A percentile compares a stretch with the other conserved stretches of the same genome.
These are phyloP conservation scores for Cryptosporidium parvum DNA, from an alignment of 169 alveolate species.

Conservation along the genomic window DNA sequence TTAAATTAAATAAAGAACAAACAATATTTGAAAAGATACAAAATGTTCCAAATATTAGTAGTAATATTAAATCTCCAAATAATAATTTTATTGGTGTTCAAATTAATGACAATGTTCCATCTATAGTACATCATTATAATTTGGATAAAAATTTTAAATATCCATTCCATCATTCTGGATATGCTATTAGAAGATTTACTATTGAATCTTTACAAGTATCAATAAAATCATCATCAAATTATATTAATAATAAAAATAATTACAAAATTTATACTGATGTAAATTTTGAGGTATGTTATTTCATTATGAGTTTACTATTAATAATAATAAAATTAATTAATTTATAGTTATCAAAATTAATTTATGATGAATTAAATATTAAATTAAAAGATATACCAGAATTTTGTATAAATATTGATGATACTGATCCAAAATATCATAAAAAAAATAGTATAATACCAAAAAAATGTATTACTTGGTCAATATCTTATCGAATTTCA, in stretches of 20 bases:
- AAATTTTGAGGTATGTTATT: constrained; percentile 56
- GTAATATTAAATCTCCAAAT: constrained; percentile 7
- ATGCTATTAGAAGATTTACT: constrained; percentile 49
- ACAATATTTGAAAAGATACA: constrained; percentile 30
- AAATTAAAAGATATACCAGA: constrained; percentile 53
- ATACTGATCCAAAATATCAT: constrained; percentile 22
- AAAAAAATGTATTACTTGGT: constrained; percentile 56
- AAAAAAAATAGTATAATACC: constrained; percentile 45
- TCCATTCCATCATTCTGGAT: constrained; percentile 69
- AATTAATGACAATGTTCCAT: constrained; percentile 42
- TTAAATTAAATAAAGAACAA: constrained; percentile 25
- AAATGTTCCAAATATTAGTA: not conserved
- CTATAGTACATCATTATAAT: constrained; percentile 71
- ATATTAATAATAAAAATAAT: not conserved
- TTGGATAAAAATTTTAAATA: constrained; percentile 38
- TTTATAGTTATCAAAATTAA: constrained; percentile 38
- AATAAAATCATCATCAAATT: not conserved
- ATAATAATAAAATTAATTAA: not conserved
- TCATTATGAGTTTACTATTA: not conserved
- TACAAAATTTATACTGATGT: constrained; percentile 66
- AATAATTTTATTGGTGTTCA: constrained; percentile 54
- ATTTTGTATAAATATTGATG: constrained; percentile 27
- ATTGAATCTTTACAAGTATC: constrained; percentile 29
- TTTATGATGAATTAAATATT: constrained; percentile 19
- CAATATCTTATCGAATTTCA: constrained; percentile 57